Base-by-base conservation (phyloP, 2,329 filamentous ascomycete genomes). In the Nigrospora sphaerica region DNA sequence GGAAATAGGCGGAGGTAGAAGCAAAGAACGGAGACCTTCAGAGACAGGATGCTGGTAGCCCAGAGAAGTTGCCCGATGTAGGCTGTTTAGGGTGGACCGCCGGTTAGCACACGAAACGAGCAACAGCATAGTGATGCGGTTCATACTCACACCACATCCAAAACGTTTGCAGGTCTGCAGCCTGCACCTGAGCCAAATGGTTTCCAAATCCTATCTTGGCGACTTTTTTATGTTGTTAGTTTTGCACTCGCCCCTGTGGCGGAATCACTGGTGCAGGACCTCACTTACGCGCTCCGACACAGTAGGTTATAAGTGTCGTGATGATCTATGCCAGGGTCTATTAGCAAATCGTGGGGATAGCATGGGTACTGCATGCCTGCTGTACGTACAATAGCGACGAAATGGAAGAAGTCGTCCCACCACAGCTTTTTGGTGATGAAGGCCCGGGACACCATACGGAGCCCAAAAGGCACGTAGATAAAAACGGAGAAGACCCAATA, bases 351-450 rank as follows among this genome's bases (percentile, higher is more conserved):
- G 23, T 28, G 23, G 10, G 23, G 23, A 28, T 6, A 9, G 23
- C 23, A 5, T 28, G 19, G 19, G 4, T 4, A 23, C 23, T n/a
- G n/a, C n/a, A n/a, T 28, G 19, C 19, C 6, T n/a, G n/a, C n/a
- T n/a, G n/a, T n/a, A 39, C n/a, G 19, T 39, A 39, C 37, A 11
- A 44, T 44, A 7, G 42, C 35, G 9, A 44, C 9, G 5, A 23
- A 31, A 23, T 44, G 42, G 33, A 44, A 44, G 9, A 44, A 18
- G 19, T 44, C 42, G 17, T 44, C 42, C 42, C 42, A 44, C 42
- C 42, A 44, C 14, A 32, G 31, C 19, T 36, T 35, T 31, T 32
- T 37, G 14, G 33, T 36, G n/a, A 44, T 37, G 11, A 19, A 16
- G 18, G 31, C 3, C 4, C 42, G 33, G n/a, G 42, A 44, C 9